phyloP scores from a whole-genome alignment of 2,329 filamentous ascomycete genomes.

The Lasiodiplodia sp. region DNA sequence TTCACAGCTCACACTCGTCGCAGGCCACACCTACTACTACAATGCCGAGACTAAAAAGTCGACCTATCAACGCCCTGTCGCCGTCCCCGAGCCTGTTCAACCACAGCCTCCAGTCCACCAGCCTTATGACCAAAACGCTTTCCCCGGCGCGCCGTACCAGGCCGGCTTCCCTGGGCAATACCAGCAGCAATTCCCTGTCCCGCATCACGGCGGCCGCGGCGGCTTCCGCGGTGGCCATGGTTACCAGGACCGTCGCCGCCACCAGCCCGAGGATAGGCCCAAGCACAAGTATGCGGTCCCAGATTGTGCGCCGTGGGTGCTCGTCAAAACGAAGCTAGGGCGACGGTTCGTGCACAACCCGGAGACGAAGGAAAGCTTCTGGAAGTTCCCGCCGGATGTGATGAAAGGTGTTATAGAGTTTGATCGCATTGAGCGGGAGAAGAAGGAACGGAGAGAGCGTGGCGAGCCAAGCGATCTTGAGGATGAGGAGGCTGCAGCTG shows the following conservation, averaged over 20 bases:
- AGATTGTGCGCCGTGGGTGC: constrained; percentile 82
- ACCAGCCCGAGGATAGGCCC: constrained; percentile 78
- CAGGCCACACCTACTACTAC: constrained; percentile 86
- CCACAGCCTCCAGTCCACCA: constrained; percentile 21
- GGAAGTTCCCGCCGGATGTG: constrained; percentile 90
- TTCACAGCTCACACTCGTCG: constrained; percentile 33
- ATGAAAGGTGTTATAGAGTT: constrained; percentile 77
- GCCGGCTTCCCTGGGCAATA: constrained; percentile 58
- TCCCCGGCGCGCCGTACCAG: constrained; percentile 42
- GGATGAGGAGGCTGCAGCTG: constrained; percentile 42
- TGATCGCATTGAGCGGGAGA: constrained; percentile 73
- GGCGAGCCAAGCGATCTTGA: constrained; percentile 48
- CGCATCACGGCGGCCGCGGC: constrained; percentile 48
- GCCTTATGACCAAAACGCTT: constrained; percentile 7
- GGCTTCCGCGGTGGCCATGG: constrained; percentile 59
- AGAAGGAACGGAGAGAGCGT: constrained; percentile 63
- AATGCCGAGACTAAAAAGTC: constrained; percentile 82
- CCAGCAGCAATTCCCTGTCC: constrained; percentile 35
- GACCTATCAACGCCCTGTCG: constrained; percentile 77
- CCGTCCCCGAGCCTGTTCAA: constrained; percentile 35
- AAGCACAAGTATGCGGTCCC: constrained; percentile 81
- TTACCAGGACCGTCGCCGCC: constrained; percentile 67
- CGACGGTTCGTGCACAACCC: constrained; percentile 91
- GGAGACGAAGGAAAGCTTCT: constrained; percentile 86
- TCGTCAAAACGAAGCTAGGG: constrained; percentile 92